phyloP scores from a whole-genome alignment of 2,329 filamentous ascomycete genomes.

The Fusarium transvaalense region DNA sequence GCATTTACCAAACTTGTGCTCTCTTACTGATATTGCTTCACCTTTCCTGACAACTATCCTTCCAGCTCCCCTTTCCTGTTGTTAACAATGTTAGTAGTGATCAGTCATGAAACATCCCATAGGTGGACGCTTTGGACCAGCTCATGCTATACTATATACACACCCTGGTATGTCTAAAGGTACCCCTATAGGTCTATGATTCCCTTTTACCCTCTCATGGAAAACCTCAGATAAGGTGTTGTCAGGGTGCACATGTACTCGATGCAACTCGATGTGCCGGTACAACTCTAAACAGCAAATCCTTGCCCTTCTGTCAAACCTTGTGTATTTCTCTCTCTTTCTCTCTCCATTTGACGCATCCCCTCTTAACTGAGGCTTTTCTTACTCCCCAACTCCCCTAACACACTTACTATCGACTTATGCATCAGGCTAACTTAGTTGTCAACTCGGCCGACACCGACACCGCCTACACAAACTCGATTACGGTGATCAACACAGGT shows the following conservation, averaged over 20 bases:
- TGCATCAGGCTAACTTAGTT: conserved; percentile 5
- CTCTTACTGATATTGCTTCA: neutral
- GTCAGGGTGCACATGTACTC: conserved; percentile 33
- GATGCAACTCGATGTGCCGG: conserved; percentile 37
- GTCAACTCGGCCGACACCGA: conserved; percentile 30
- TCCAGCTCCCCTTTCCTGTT: conserved; percentile 21
- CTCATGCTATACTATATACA: conserved; percentile 29
- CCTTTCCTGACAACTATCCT: conserved; percentile 1
- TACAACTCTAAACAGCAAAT: conserved; percentile 41
- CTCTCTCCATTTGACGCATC: conserved; percentile 16
- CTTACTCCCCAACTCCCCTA: neutral
- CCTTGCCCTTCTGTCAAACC: conserved; percentile 22
- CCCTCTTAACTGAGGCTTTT: conserved; percentile 1
- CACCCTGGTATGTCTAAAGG: neutral
- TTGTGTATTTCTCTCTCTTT: conserved; percentile 13
- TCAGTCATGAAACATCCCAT: conserved; percentile 36
- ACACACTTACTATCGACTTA: neutral
- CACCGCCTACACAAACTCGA: conserved; percentile 26
- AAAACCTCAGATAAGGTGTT: conserved; percentile 44
- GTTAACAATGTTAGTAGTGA: conserved; percentile 12
- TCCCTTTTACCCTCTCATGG: neutral
- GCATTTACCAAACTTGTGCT: neutral
- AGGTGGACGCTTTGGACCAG: conserved; percentile 29
- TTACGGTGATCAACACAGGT: conserved; percentile 9
- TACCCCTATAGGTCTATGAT: conserved; percentile 19